Conservation (phyloP, 805 yeast genomes). For the Candida sanyiensis region DNA sequence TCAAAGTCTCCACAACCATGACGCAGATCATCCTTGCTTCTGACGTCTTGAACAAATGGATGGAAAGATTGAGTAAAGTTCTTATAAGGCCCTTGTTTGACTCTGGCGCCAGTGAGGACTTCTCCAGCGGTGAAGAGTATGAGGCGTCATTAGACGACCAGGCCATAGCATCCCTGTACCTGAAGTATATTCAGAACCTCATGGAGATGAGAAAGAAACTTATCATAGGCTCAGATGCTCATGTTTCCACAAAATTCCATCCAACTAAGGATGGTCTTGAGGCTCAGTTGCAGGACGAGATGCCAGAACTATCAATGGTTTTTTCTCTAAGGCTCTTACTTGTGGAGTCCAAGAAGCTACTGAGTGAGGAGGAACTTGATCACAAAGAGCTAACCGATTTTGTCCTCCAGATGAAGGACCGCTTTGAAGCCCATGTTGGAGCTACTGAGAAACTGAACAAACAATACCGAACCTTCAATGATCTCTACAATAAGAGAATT, state of each 20-base stretch:
- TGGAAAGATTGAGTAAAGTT: slow-evolving; percentile 35
- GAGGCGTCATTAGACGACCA: slow-evolving; percentile 68
- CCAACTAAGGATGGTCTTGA: slow-evolving; percentile 1
- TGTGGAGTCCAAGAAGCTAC: slow-evolving; percentile 12
- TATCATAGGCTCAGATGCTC: slow-evolving; percentile 24
- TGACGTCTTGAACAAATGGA: slow-evolving; percentile 45
- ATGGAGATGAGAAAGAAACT: slow-evolving; percentile 39
- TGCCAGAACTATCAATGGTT: slow-evolving; percentile 3
- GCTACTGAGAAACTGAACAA: slow-evolving; percentile 30
- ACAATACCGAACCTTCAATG: slow-evolving; percentile 46
- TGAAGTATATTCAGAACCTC: slow-evolving; percentile 47
- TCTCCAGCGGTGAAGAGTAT: slow-evolving; percentile 59
- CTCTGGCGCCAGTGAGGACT: slow-evolving; percentile 23
- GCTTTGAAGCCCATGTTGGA: slow-evolving; percentile 30
- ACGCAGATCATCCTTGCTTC: slow-evolving; percentile 48
- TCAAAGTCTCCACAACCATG: slow-evolving; percentile 15
- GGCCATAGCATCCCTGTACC: slow-evolving; percentile 55
- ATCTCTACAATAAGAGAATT: slow-evolving; percentile 71
- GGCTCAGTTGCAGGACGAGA: slow-evolving; percentile 15
- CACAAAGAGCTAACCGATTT: slow-evolving; percentile 8
- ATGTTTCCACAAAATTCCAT: neutral
- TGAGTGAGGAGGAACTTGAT: slow-evolving; percentile 7
- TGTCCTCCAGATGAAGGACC: slow-evolving; percentile 20
- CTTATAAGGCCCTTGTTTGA: slow-evolving; percentile 50
- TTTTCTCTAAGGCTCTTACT: slow-evolving; percentile 13